phyloP scores from a whole-genome alignment of 495 filamentous ascomycete genomes.

The Aspergillus sclerotioniger region DNA sequence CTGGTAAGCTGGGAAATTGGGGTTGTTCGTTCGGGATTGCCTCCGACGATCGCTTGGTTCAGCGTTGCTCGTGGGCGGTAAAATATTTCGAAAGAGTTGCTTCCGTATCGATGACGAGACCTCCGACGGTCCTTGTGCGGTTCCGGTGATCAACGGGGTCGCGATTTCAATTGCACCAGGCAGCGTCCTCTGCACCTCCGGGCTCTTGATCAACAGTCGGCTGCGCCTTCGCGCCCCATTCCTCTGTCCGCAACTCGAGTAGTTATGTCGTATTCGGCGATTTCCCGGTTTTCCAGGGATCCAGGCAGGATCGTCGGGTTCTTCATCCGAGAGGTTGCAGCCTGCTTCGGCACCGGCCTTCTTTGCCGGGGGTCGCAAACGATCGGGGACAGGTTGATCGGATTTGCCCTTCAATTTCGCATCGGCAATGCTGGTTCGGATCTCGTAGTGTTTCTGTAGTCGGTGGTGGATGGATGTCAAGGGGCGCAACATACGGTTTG shows the following conservation, averaged over 20 bases:
- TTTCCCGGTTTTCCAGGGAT: conserved; percentile 37
- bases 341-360: conserved; percentile 9
- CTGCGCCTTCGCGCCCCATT: conserved; percentile 26
- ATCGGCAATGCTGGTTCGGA: conserved; percentile 33
- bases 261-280: conserved; percentile 39
- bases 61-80: neutral
- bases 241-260: conserved; percentile 32
- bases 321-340: conserved; percentile 35
- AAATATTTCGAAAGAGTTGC: conserved; percentile 21
- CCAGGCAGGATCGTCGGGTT: conserved; percentile 45
- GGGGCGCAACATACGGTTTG: conserved; percentile 48
- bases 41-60: conserved; percentile 13
- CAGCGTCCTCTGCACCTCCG: conserved; percentile 36
- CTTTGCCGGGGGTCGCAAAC: conserved; percentile 5
- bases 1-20: conserved; percentile 28
- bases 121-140: conserved; percentile 21
- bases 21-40: conserved; percentile 18
- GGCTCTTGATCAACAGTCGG: conserved; percentile 37
- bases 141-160: conserved; percentile 46
- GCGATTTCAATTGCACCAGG: conserved; percentile 49
- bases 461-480: conserved; percentile 45
- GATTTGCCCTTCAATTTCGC: conserved; percentile 20
- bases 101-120: conserved; percentile 14
- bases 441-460: conserved; percentile 45
- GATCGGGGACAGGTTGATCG: conserved; percentile 3